A percentile compares a stretch with the other conserved stretches of the same genome.
These are phyloP conservation scores for Leccinum arenicola DNA, from an alignment of 768 basidiomycete genomes.

Conservation along the genomic window DNA sequence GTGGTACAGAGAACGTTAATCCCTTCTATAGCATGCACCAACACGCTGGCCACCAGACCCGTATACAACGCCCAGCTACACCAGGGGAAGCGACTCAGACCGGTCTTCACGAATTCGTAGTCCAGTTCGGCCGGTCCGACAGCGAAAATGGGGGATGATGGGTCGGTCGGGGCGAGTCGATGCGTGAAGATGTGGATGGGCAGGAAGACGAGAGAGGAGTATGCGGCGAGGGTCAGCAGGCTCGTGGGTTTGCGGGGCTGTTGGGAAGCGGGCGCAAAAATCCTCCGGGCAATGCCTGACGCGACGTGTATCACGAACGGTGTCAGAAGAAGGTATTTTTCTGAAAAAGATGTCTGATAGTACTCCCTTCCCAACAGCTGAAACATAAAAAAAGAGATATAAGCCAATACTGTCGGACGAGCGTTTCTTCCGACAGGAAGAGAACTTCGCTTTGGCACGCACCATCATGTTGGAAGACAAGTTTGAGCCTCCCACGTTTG, in stretches of 20 bases:
- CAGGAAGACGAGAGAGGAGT: conserved; percentile 55
- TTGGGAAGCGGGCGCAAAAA: conserved; percentile 40
- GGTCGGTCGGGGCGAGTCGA: conserved; percentile 50
- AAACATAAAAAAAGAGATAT: neutral
- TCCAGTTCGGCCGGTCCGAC: conserved; percentile 56
- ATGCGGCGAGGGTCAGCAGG: conserved; percentile 60
- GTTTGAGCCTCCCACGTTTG: conserved; percentile 66
- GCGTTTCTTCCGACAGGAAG: neutral
- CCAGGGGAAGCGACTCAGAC: conserved; percentile 58
- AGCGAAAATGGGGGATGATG: conserved; percentile 33
- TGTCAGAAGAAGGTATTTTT: conserved; percentile 62
- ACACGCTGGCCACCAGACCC: conserved; percentile 53
- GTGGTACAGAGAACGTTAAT: conserved; percentile 48
- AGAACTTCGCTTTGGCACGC: conserved; percentile 15
- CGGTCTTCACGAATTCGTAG: conserved; percentile 80
- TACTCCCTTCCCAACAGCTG: conserved; percentile 83
- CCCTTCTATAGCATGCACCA: conserved; percentile 66
- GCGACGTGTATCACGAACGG: conserved; percentile 67
- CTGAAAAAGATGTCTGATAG: conserved; percentile 72
- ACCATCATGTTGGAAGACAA: conserved; percentile 77
- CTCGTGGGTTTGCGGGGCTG: conserved; percentile 37
- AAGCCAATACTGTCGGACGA: neutral
- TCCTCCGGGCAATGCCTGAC: conserved; percentile 57
- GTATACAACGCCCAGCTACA: conserved; percentile 62
- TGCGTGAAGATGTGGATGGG: conserved; percentile 72